phyloP scores from a whole-genome alignment of 164 flowering plant genomes.

The Chloranthus sessilifolius region DNA sequence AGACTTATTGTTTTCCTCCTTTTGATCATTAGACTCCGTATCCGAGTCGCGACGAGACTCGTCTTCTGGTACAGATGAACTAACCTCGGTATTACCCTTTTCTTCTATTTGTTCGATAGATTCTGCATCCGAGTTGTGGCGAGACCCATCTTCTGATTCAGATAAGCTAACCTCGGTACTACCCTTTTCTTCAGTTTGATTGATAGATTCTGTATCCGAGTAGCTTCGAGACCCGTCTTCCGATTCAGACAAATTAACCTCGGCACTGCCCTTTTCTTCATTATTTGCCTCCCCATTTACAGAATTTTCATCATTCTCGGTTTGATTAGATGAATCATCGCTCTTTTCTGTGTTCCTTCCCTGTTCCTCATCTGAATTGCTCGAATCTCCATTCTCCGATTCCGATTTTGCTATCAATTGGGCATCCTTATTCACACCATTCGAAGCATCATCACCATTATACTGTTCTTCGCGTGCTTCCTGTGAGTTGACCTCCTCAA shows the following conservation, averaged over 20 bases:
- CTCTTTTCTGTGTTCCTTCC: conserved; percentile 11
- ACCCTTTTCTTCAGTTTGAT: too few relatives aligned
- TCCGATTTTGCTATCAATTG: conserved; percentile 22
- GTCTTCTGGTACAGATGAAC: too few relatives aligned
- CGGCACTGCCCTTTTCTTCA: conserved; percentile 22
- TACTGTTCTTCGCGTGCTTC: conserved; percentile 84
- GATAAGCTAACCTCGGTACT: too few relatives aligned
- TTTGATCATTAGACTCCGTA: too few relatives aligned
- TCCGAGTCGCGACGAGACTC: too few relatives aligned
- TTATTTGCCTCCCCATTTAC: conserved; percentile 11
- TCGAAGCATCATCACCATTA: conserved; percentile 70
- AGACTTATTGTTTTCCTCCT: too few relatives aligned
- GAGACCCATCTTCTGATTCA: conserved; percentile 13
- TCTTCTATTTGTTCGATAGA: too few relatives aligned
- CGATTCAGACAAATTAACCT: conserved; percentile 8
- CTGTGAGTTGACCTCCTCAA: conserved; percentile 29
- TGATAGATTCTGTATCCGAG: too few relatives aligned
- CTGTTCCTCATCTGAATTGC: conserved; percentile 22
- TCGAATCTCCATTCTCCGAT: conserved; percentile 21
- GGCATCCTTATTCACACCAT: conserved; percentile 43
- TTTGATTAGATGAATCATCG: conserved; percentile 17
- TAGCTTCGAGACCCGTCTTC: conserved; percentile 17
- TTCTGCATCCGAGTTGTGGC: conserved; percentile 21
- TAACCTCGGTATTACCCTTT: too few relatives aligned
- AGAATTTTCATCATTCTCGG: conserved; percentile 18